phyloP scores from a whole-genome alignment of 495 filamentous ascomycete species.

The Podospora pseudocomata region DNA sequence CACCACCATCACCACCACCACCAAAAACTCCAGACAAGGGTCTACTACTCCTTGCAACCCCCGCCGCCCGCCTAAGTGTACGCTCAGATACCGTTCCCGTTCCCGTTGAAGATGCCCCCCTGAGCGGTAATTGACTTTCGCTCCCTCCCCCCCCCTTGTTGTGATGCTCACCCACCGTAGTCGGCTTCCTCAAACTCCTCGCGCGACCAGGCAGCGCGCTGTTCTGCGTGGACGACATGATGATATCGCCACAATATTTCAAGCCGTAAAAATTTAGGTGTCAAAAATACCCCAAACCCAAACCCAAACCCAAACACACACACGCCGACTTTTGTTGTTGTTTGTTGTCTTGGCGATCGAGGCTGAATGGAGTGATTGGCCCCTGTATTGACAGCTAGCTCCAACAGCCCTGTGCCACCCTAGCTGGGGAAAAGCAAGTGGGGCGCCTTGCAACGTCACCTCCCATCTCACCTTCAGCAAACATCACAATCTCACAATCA shows the following conservation, averaged over 20 bases:
- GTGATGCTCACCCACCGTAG: conserved; percentile 5
- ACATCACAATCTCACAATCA: not conserved
- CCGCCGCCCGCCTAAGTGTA: not conserved
- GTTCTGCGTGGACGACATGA: conserved; percentile 27
- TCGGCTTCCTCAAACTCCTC: conserved; percentile 44
- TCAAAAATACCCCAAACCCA: not conserved
- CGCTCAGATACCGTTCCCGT: not conserved
- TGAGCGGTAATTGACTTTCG: conserved; percentile 38
- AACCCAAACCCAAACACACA: not conserved
- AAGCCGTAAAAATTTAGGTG: not conserved
- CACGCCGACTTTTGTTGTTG: not conserved
- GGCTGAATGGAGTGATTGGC: not conserved
- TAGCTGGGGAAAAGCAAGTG: not conserved
- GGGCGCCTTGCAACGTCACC: not conserved
- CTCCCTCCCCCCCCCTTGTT: conserved; percentile 18
- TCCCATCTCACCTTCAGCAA: not conserved
- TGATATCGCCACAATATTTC: not conserved
- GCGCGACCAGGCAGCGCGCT: conserved; percentile 38
- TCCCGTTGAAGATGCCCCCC: conserved; percentile 17
- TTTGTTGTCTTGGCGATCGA: not conserved
- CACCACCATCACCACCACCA: not conserved
- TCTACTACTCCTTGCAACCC: not conserved
- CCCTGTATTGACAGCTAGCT: not conserved
- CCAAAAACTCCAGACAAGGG: conserved; percentile 14
- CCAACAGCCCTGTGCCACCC: not conserved